Evolutionary conservation across 495 filamentous ascomycete genomes (phyloP).

Genomic region (Podospora pseudocomata): DNA sequence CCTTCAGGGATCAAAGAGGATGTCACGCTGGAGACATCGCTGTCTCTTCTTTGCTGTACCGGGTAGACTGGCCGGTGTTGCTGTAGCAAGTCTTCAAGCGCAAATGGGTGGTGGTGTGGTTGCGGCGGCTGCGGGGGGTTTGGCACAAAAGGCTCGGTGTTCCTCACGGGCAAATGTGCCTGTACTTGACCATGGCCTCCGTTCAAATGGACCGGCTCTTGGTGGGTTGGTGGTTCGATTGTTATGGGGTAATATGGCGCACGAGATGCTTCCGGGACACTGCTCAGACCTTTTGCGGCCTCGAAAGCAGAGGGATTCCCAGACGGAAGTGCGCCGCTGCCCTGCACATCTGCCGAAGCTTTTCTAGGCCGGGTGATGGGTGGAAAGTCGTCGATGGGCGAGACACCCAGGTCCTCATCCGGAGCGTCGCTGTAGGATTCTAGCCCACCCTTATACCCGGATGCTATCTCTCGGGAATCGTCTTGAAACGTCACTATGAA

Average conservation of each 20-base stretch:
- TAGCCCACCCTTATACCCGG: slow-evolving; percentile 82
- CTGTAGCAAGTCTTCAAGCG: neutral
- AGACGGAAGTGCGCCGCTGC: neutral
- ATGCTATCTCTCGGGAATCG: slow-evolving; percentile 86
- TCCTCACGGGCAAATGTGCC: neutral
- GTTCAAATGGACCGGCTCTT: neutral
- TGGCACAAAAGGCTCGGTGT: neutral
- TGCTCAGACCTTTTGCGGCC: neutral
- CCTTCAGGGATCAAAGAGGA: neutral
- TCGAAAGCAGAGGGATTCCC: neutral
- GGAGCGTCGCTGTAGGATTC: slow-evolving; percentile 58
- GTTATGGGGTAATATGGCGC: neutral
- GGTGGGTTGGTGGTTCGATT: neutral
- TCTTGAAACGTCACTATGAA: slow-evolving; percentile 67
- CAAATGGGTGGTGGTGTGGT: neutral
- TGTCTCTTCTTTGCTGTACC: neutral
- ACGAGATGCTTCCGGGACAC: neutral
- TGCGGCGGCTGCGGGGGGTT: neutral
- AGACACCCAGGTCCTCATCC: slow-evolving; percentile 8
- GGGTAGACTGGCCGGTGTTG: neutral
- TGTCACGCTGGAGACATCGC: neutral
- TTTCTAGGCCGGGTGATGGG: neutral
- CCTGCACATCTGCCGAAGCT: neutral
- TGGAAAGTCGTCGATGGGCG: slow-evolving; percentile 24
- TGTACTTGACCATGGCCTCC: neutral